Evolutionary conservation across 345 rosid species (phyloP), one percentile per base, ranked within the genome.

Genomic region (Rhizophora apiculata): DNA sequence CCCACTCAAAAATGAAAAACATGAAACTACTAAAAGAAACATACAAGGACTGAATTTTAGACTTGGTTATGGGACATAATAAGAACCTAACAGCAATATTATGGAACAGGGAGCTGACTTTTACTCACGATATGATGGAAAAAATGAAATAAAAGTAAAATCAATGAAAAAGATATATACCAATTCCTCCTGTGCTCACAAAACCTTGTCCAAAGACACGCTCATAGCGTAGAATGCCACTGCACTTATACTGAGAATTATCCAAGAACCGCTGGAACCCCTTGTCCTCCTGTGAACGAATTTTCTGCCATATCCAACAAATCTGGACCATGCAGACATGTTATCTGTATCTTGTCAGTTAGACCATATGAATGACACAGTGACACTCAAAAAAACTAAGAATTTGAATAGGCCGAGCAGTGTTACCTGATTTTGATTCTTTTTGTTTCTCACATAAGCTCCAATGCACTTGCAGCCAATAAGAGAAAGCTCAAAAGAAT

Each of bases 181-280:
- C 98, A 43, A 92, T 68, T 71, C 99, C 99, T 69, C 98, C 98
- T 2, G 99, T 89, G 86, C 98, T 95, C 59, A 95, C 99, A 77
- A 78, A 95, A 57, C 99, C 99, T 69, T 70, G 79, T 63, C 99
- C 99, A 82, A 95, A 95, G 73, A 86, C 92, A 49, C 91, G 91
- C 81, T 95, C 99, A 71, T 95, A 95, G 49, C 94, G 96, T 60
- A 88, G 76, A 70, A 95, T 95, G 76, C 96, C 89, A 75, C 72
- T 87, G 51, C 81, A 82, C 74, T 90, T 90, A 67, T 95, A 95
- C 83, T 95, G 99, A 74, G 87, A 91, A 85, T 78, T 90, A 76
- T 95, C 99, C 82, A 95, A 81, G 87, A 95, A 95, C 10, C 85
- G 92, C 77, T 92, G 99, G 83, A 95, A 92, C n/a, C 91, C 92